These are phyloP conservation scores for Chalaropsis ovoidea DNA, from an alignment of 2,329 filamentous ascomycete genomes.

Conservation along the genomic window DNA sequence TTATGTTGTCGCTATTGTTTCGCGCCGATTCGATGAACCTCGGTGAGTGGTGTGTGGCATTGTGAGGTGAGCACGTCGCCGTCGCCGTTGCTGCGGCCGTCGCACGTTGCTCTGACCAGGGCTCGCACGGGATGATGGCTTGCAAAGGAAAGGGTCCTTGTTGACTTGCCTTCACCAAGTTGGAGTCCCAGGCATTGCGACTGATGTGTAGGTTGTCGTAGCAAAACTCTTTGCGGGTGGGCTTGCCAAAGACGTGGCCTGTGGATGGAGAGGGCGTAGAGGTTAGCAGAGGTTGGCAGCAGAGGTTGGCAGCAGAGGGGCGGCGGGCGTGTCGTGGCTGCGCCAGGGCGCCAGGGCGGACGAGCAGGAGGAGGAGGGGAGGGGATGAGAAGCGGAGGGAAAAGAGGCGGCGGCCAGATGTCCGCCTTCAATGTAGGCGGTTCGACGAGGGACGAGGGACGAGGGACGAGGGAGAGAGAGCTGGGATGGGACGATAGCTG, in stretches of 20 bases:
- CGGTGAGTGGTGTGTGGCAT: no score
- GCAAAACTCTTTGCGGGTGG: constrained; percentile 92
- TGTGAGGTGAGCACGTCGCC: no score
- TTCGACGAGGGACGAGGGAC: neutral
- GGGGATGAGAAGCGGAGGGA: constrained; percentile 21
- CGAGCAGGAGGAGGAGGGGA: neutral
- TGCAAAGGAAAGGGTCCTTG: no score
- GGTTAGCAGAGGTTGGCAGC: constrained; percentile 19
- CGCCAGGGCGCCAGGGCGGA: no score
- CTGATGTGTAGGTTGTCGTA: constrained; percentile 97
- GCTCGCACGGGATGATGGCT: no score
- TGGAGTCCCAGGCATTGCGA: constrained; percentile 98
- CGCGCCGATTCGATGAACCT: no score
- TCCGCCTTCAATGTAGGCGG: no score
- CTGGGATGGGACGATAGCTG: neutral
- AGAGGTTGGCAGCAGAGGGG: neutral
- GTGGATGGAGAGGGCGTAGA: constrained; percentile 30
- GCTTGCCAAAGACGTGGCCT: constrained; percentile 98
- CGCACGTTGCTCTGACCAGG: no score
- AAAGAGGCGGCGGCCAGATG: no score
- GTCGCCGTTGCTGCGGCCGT: no score
- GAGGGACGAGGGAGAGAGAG: neutral
- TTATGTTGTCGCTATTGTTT: no score
- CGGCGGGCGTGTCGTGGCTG: no score
- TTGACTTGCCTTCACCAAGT: constrained; percentile 76